A percentile compares a stretch with the other conserved stretches of the same genome.
Conservation (phyloP, 2,329 filamentous ascomycete genomes). For the Colletotrichum sp. region DNA sequence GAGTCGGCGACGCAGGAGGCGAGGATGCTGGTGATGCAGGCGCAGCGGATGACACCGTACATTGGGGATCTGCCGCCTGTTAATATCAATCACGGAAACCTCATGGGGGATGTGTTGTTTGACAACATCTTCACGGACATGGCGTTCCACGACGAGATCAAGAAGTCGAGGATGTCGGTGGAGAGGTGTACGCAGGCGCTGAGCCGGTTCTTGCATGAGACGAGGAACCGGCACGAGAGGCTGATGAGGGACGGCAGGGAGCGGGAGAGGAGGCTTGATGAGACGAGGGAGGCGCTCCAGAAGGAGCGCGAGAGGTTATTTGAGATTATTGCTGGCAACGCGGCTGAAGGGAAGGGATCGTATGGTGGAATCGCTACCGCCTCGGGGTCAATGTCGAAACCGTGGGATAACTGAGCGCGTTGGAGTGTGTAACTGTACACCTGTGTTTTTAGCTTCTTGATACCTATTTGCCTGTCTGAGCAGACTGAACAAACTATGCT, state of each 20-base stretch:
- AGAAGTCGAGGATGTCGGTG: constrained; percentile 42
- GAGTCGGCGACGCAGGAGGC: constrained; percentile 47
- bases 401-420: not conserved
- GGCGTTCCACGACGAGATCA: constrained; percentile 57
- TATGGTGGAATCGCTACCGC: not conserved
- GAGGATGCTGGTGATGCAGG: constrained; percentile 41
- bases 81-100: constrained; percentile 46
- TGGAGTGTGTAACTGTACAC: not conserved
- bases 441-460: not conserved
- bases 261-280: constrained; percentile 32
- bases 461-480: not conserved
- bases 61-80: constrained; percentile 44
- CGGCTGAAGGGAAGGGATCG: not conserved
- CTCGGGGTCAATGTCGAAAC: not conserved
- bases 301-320: constrained; percentile 48
- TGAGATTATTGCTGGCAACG: constrained; percentile 24
- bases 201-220: constrained; percentile 33
- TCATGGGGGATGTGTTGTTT: constrained; percentile 58
- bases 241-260: constrained; percentile 35
- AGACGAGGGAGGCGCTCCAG: constrained; percentile 45
- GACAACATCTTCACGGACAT: constrained; percentile 60
- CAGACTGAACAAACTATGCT: not conserved
- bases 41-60: constrained; percentile 41
- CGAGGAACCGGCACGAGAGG: constrained; percentile 31
- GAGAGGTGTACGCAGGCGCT: constrained; percentile 37